Evolutionary conservation across 768 basidiomycete genomes (phyloP).

Genomic region (Suillus ampliporus): DNA sequence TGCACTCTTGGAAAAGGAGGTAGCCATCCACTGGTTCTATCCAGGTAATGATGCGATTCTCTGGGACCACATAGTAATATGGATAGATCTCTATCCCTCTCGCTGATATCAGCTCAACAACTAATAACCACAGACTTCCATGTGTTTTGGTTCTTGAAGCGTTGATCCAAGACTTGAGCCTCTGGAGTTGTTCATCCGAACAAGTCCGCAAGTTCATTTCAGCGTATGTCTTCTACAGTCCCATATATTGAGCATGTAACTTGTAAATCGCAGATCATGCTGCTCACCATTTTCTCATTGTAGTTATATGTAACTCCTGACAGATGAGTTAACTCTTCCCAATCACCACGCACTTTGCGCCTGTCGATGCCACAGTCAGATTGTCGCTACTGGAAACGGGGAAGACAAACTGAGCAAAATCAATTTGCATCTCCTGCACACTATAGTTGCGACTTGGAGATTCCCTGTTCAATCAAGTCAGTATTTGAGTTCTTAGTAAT

Average conservation of each 20-base stretch:
- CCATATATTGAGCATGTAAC: background rate
- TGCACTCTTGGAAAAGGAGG: conserved; percentile 5
- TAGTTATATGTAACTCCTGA: background rate
- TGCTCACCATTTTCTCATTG: background rate
- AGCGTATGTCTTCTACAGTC: background rate
- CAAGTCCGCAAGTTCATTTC: background rate
- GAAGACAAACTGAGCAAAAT: background rate
- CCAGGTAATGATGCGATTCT: conserved; percentile 1
- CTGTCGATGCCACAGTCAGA: background rate
- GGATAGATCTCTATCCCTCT: background rate
- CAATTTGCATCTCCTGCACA: background rate
- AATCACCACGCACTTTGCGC: background rate
- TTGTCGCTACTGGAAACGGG: background rate
- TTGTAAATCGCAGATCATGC: background rate
- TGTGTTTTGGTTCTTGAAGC: background rate
- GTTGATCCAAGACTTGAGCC: background rate
- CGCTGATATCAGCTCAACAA: background rate
- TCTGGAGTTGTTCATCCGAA: background rate
- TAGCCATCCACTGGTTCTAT: background rate
- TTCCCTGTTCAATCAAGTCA: background rate
- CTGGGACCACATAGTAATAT: conserved; percentile 2
- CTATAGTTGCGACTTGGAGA: background rate
- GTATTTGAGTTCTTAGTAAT: background rate
- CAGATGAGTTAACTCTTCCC: background rate
- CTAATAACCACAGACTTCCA: background rate